Evolutionary conservation across 768 basidiomycete genomes (phyloP), one percentile per base, ranked within the genome.

Genomic region (Mycena alexandri): DNA sequence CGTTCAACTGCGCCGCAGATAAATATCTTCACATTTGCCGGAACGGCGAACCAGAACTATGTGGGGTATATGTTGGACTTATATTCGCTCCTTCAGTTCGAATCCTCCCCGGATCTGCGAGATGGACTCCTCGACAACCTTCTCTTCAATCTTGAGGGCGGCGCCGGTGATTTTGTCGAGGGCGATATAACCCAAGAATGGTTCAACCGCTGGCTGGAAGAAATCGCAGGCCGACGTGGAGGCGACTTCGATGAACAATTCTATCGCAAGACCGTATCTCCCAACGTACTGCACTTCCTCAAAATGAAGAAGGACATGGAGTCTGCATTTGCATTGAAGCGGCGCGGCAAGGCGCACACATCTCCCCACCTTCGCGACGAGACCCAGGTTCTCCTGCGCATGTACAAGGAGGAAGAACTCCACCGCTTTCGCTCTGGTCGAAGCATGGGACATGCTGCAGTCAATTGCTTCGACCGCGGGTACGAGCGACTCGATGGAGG

Each of bases 21-120:
- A 24, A 24, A 24, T 25, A 48, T 48, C 24, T 48, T 48, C 47
- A 48, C 47, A 12, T 48, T 48, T 25, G 69, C 73, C 0, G 74
- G 75, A 0, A 73, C 75, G 0, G 43, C 62, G 8, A 74, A 78
- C 51, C 51, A 61, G 12, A 74, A 75, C 57, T 75, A 76, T 42
- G 56, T 62, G 19, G 51, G 42, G 0, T 77, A 75, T 42, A 67
- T 75, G 17, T 73, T 79, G 16, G 76, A 77, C 50, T 54, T 73
- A 7, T 74, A 74, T 21, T 65, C 67, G 47, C 44, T 69, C 14
- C 63, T 79, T 2, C n/a, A n/a, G n/a, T n/a, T n/a, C n/a, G n/a
- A n/a, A n/a, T n/a, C n/a, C n/a, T n/a, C n/a, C n/a, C n/a, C n/a
- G n/a, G n/a, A n/a, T n/a, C n/a, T n/a, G n/a, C n/a, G n/a, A n/a